These are phyloP conservation scores for Coniochaeta prunicola DNA, from an alignment of 2,329 filamentous ascomycete species.

Conservation along the genomic window DNA sequence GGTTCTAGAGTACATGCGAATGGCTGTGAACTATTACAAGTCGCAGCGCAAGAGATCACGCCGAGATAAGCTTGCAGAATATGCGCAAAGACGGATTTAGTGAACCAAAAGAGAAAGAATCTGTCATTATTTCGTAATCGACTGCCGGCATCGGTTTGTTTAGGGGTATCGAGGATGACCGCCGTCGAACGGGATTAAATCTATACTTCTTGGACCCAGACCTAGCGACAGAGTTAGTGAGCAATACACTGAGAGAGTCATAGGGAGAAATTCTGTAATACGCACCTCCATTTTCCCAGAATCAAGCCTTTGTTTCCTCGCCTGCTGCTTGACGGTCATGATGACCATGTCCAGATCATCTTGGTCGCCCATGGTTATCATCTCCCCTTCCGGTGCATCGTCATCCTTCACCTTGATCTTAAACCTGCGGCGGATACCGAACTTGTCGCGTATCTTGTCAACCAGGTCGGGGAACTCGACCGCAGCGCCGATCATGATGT, in stretches of 20 bases:
- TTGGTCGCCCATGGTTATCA: constrained; percentile 96
- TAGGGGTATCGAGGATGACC: not conserved
- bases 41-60: not conserved
- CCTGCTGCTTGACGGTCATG: constrained; percentile 57
- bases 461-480: constrained; percentile 73
- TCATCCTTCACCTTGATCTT: constrained; percentile 88
- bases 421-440: constrained; percentile 68
- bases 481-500: constrained; percentile 73
- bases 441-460: constrained; percentile 78
- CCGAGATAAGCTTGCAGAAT: not conserved
- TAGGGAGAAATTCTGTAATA: constrained; percentile 12
- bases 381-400: constrained; percentile 67
- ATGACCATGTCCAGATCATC: constrained; percentile 92
- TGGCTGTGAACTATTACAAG: not conserved
- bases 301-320: constrained; percentile 67
- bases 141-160: not conserved
- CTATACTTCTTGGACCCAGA: constrained; percentile 26
- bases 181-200: not conserved
- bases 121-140: not conserved
- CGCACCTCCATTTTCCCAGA: constrained; percentile 94
- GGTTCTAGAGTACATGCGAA: not conserved
- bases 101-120: not conserved
- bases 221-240: constrained; percentile 17
- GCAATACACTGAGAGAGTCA: not conserved
- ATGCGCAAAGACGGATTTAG: not conserved